These are phyloP conservation scores for Cyclotella distinguenda DNA, from an alignment of 108 stramenopile genomes.

Conservation along the genomic window DNA sequence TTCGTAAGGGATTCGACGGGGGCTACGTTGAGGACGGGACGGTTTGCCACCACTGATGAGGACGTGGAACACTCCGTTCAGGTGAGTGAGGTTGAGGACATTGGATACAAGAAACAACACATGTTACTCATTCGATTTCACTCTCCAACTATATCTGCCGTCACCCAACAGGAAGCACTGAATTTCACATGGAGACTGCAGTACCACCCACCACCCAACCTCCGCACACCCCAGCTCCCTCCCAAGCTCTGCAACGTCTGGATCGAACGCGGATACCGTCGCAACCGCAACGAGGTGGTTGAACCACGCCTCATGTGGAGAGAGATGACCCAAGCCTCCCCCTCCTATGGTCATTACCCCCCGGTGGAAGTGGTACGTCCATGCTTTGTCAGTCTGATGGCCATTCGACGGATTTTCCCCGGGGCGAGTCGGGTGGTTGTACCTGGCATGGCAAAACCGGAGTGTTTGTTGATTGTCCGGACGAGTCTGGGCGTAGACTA, in stretches of 20 bases:
- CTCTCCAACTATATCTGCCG: too few relatives aligned
- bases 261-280: conserved; percentile 69
- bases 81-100: conserved; percentile 8
- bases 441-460: conserved; percentile 23
- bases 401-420: conserved; percentile 30
- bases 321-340: conserved; percentile 44
- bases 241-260: conserved; percentile 44
- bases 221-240: neutral
- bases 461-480: conserved; percentile 29
- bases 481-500: conserved; percentile 38
- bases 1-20: conserved; percentile 6
- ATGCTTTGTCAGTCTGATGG: conserved; percentile 29
- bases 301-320: conserved; percentile 79
- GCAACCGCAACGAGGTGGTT: conserved; percentile 54
- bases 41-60: conserved; percentile 15
- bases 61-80: conserved; percentile 36
- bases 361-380: conserved; percentile 24
- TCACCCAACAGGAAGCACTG: conserved; percentile 21
- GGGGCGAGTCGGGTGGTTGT: conserved; percentile 1
- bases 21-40: conserved; percentile 26
- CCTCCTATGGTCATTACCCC: conserved; percentile 2
- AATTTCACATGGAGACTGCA: conserved; percentile 40
- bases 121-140: neutral
- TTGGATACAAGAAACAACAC: neutral
- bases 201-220: conserved; percentile 8